These are phyloP conservation scores for Solanum piurae DNA, from an alignment of 257 asterid genomes.

Conservation along the genomic window DNA sequence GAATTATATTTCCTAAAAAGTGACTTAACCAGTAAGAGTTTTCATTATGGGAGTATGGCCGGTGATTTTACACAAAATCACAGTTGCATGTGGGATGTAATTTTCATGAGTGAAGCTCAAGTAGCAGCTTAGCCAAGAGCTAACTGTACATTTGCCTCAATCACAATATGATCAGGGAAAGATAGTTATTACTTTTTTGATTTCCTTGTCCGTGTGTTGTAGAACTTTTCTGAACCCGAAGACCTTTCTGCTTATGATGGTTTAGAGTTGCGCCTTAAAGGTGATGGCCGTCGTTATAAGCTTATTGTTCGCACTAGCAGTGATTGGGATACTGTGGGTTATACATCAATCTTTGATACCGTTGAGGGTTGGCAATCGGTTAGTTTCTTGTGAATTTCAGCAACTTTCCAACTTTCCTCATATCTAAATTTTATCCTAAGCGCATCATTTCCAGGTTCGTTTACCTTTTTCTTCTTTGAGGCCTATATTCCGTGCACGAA, in stretches of 20 bases:
- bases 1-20: neutral
- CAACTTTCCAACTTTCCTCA: neutral
- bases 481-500: slow-evolving; percentile 91
- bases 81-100: neutral
- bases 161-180: neutral
- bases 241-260: slow-evolving; percentile 96
- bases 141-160: neutral
- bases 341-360: slow-evolving; percentile 70
- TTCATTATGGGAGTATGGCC: neutral
- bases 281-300: slow-evolving; percentile 85
- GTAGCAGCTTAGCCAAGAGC: neutral
- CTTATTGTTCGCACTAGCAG: slow-evolving; percentile 75
- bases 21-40: neutral
- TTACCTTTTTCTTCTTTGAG: slow-evolving; percentile 80
- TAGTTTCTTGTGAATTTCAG: slow-evolving; percentile 8
- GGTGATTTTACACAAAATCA: neutral
- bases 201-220: slow-evolving; percentile 1
- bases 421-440: neutral
- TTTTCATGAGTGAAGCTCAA: neutral
- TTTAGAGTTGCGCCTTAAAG: slow-evolving; percentile 69
- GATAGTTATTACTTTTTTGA: neutral
- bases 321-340: slow-evolving; percentile 95
- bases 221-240: slow-evolving; percentile 81
- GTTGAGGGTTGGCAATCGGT: slow-evolving; percentile 88
- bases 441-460: slow-evolving; percentile 39